Base-by-base conservation (phyloP, 768 basidiomycete genomes). In the Tylopilus balloui region DNA sequence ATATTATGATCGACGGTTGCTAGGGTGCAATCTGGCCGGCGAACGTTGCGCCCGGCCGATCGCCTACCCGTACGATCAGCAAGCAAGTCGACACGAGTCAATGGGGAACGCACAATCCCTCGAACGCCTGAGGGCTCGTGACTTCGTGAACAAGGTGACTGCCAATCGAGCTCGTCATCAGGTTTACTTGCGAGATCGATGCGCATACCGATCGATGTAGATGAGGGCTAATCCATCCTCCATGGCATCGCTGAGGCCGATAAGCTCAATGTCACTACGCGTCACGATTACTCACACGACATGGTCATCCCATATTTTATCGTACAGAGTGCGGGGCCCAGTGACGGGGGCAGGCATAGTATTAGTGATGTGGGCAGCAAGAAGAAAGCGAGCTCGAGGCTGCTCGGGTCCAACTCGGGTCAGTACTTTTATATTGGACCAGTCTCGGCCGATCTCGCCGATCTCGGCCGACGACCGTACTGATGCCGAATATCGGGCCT, bases 291-390 rank as follows among this genome's bases (percentile, higher is more conserved):
- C 88, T 53, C 60, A 92, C 83, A 97, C 87, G 63, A 95, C 81
- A 72, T 97, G 95, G 66, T 97, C 92, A 57, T 96, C 92, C 84
- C 90, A 96, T 55, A 97, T 92, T 74, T 97, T 97, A 72, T 98
- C 95, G 70, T 97, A 96, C 25, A 98, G 76, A 29, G 95, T 97
- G 53, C 92, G 84, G 10, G 92, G 91, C 19, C 75, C 69, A 46
- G 73, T 57, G 15, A 76, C 68, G n/a, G 80, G 69, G 27, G 71
- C 75, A 37, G 83, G 79, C 83, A 84, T 84, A 27, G n/a, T 38
- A 40, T 15, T 55, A 40, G 35, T 19, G 47, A 46, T 55, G 51
- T 34, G 28, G 35, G 29, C 3, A 31, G 11, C 25, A 24, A 23
- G 19, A 17, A 14, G 39, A 52, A 44, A 52, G 42, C 37, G 41